A percentile compares a stretch with the other conserved stretches of the same genome.
phyloP scores from a whole-genome alignment of 208 protist species.

The Hexamita inflata region DNA sequence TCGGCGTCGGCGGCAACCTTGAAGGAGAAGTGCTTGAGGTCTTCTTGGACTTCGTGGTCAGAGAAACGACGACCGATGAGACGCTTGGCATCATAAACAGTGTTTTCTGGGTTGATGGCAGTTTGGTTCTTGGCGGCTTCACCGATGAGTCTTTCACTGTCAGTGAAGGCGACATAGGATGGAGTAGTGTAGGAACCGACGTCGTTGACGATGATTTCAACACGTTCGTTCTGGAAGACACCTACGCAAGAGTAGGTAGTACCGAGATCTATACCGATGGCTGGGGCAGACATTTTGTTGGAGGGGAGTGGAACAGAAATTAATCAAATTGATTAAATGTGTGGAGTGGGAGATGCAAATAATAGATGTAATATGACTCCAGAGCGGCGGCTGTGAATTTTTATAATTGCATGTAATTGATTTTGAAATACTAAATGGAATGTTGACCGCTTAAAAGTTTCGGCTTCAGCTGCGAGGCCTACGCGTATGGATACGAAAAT shows the following conservation, averaged over 20 bases:
- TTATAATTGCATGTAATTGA: too few relatives aligned
- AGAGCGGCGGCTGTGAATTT: too few relatives aligned
- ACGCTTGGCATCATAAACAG: constrained; percentile 74
- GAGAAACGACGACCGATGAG: constrained; percentile 62
- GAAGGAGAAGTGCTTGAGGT: constrained; percentile 63
- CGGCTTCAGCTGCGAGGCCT: too few relatives aligned
- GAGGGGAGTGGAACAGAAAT: too few relatives aligned
- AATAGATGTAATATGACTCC: too few relatives aligned
- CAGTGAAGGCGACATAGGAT: constrained; percentile 71
- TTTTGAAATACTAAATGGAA: too few relatives aligned
- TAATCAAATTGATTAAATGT: too few relatives aligned
- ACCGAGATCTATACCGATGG: constrained; percentile 41
- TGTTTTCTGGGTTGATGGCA: constrained; percentile 68
- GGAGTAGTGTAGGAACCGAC: constrained; percentile 51
- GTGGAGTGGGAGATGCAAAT: too few relatives aligned
- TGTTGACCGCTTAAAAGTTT: too few relatives aligned
- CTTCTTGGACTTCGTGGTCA: constrained; percentile 41
- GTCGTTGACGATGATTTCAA: constrained; percentile 67
- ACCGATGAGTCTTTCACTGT: constrained; percentile 58
- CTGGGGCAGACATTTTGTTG: too few relatives aligned
- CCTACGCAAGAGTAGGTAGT: constrained; percentile 37
- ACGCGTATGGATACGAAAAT: too few relatives aligned
- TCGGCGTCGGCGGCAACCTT: constrained; percentile 60
- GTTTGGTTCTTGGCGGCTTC: constrained; percentile 63
- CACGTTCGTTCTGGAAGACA: constrained; percentile 17